Evolutionary conservation across 2,329 filamentous ascomycete species (phyloP).

Genomic region (Fusarium algeriense): DNA sequence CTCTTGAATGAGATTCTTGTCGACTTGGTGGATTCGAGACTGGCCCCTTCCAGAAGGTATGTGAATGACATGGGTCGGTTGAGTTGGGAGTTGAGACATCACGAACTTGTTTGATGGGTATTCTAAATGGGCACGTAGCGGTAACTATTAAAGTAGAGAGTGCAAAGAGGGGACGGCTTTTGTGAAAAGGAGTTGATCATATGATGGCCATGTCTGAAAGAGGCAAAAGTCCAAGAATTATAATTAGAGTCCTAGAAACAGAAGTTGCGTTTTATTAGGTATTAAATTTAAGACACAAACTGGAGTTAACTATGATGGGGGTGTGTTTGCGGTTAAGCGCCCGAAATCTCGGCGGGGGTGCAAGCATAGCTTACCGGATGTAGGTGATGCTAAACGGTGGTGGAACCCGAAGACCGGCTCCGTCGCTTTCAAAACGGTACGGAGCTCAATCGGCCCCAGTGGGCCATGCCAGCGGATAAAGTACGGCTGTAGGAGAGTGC

Average conservation of each 20-base stretch:
- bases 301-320: neutral
- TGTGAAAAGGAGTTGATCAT: neutral
- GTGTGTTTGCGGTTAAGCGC: neutral
- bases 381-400: neutral
- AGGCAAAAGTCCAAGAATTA: neutral
- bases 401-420: neutral
- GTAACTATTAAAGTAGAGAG: neutral
- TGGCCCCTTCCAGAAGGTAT: too few relatives aligned
- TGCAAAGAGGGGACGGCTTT: neutral
- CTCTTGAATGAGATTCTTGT: too few relatives aligned
- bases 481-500: neutral
- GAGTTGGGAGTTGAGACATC: too few relatives aligned
- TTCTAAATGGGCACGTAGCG: neutral
- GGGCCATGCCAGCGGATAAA: neutral
- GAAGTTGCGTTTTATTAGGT: neutral
- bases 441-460: neutral
- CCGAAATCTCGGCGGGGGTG: neutral
- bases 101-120: neutral
- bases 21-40: too few relatives aligned
- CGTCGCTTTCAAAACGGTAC: neutral
- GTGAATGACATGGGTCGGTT: too few relatives aligned
- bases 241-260: neutral
- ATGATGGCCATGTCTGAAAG: neutral
- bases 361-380: neutral
- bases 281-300: neutral